Evolutionary conservation across 1,139 yeast species (phyloP).

Genomic region (Pichia sp.): DNA sequence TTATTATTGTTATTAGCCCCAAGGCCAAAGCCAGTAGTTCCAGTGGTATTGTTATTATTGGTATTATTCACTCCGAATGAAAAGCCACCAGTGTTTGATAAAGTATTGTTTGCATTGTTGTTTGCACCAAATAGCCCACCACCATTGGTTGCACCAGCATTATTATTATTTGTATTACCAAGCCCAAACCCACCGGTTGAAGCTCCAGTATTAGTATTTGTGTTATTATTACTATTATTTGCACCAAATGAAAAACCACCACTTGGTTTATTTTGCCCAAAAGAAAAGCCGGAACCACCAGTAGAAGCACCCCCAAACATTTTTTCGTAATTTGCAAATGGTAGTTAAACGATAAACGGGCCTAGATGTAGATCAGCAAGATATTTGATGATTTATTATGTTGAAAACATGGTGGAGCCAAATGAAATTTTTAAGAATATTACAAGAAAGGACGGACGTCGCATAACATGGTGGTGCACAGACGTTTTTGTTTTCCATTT

Average conservation of each 20-base stretch:
- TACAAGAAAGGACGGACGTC: neutral
- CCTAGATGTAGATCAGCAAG: neutral
- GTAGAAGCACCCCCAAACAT: conserved; percentile 3
- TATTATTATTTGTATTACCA: conserved; percentile 16
- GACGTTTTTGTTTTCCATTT: neutral
- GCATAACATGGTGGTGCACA: neutral
- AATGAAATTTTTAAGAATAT: neutral
- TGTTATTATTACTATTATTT: conserved; percentile 28
- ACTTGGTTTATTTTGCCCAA: conserved; percentile 9
- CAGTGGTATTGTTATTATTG: neutral
- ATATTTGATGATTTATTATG: neutral
- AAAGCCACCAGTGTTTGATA: conserved; percentile 24
- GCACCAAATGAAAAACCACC: conserved; percentile 38
- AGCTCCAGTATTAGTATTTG: conserved; percentile 9
- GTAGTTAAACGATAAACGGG: no score
- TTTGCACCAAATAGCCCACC: neutral
- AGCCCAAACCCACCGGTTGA: conserved; percentile 18
- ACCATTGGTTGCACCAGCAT: neutral
- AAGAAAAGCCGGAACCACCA: neutral
- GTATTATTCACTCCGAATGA: conserved; percentile 34
- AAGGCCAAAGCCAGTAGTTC: conserved; percentile 11
- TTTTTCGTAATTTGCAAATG: neutral
- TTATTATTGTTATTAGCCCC: conserved; percentile 5
- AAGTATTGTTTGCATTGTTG: neutral
- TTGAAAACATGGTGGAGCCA: neutral